phyloP scores from a whole-genome alignment of 805 yeast genomes.

The Wickerhamomyces chaumierensis region DNA sequence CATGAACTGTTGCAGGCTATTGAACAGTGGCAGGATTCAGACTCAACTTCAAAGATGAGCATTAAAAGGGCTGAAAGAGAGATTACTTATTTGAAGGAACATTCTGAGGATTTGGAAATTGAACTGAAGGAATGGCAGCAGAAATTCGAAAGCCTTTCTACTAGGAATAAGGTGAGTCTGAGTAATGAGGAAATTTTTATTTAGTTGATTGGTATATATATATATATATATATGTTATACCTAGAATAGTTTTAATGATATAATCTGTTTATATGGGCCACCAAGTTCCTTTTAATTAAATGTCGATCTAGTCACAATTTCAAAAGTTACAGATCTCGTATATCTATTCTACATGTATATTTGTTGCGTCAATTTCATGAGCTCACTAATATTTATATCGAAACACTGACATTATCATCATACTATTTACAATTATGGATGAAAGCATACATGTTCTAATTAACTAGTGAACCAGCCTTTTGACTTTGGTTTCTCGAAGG shows the following conservation, averaged over 20 bases:
- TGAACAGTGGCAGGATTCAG: slow-evolving; percentile 30
- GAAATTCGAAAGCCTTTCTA: slow-evolving; percentile 20
- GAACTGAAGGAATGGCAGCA: slow-evolving; percentile 48
- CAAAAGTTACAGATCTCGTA: no score
- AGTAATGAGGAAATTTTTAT: slow-evolving; percentile 17
- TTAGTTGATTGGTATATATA: slow-evolving; percentile 3
- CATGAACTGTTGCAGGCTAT: slow-evolving; percentile 32
- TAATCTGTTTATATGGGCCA: no score
- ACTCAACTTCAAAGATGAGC: slow-evolving; percentile 31
- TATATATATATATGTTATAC: not conserved
- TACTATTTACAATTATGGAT: no score
- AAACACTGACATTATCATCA: no score
- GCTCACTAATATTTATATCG: no score
- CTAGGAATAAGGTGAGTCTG: slow-evolving; percentile 10
- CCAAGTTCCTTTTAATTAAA: no score
- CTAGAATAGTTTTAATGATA: no score
- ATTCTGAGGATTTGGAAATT: slow-evolving; percentile 37
- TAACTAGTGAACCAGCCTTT: slow-evolving; percentile 19
- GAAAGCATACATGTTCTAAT: no score
- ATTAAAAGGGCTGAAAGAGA: slow-evolving; percentile 45
- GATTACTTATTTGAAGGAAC: slow-evolving; percentile 41
- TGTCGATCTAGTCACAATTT: no score
- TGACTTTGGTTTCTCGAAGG: slow-evolving; percentile 1
- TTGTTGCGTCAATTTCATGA: no score
- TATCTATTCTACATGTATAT: no score